phyloP scores from a whole-genome alignment of 345 rosid species.

The Arabidopsis arenosa region DNA sequence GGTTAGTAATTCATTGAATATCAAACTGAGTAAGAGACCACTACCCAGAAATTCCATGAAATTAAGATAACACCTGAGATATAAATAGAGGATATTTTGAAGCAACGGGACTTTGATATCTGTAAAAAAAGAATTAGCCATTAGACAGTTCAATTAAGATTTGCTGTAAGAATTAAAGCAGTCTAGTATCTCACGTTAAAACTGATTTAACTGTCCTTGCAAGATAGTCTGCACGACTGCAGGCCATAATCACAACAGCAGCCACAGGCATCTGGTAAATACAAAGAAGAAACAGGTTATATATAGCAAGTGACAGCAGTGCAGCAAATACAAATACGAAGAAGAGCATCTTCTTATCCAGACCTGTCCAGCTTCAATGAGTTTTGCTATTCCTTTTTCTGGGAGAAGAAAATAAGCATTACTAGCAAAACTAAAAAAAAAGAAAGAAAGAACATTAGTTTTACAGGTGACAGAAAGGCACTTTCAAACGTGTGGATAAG shows the following conservation, averaged over 20 bases:
- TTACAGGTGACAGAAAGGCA: constrained; percentile 43
- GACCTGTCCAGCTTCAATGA: constrained; percentile 64
- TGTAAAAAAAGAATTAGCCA: constrained; percentile 43
- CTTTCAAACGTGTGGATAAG: constrained; percentile 76
- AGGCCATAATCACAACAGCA: constrained; percentile 97
- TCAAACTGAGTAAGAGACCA: constrained; percentile 31
- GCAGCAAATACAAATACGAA: constrained; percentile 16
- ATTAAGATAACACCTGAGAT: constrained; percentile 67
- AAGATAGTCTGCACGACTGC: constrained; percentile 97
- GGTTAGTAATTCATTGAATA: constrained; percentile 25
- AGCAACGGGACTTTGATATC: constrained; percentile 79
- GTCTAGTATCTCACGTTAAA: constrained; percentile 58
- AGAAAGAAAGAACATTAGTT: not conserved
- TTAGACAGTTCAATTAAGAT: constrained; percentile 17
- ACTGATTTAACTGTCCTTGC: constrained; percentile 83
- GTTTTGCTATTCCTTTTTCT: constrained; percentile 73
- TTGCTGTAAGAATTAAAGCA: not conserved
- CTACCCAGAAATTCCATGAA: constrained; percentile 15
- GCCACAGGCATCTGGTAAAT: constrained; percentile 72
- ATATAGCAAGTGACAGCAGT: constrained; percentile 5
- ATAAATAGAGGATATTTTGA: constrained; percentile 87
- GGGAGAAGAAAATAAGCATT: constrained; percentile 46
- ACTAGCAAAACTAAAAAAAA: constrained; percentile 4
- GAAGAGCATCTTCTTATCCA: constrained; percentile 22
- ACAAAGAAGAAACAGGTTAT: constrained; percentile 36